Base-by-base conservation (phyloP, 768 basidiomycete genomes). In the Kwoniella botswanensis region DNA sequence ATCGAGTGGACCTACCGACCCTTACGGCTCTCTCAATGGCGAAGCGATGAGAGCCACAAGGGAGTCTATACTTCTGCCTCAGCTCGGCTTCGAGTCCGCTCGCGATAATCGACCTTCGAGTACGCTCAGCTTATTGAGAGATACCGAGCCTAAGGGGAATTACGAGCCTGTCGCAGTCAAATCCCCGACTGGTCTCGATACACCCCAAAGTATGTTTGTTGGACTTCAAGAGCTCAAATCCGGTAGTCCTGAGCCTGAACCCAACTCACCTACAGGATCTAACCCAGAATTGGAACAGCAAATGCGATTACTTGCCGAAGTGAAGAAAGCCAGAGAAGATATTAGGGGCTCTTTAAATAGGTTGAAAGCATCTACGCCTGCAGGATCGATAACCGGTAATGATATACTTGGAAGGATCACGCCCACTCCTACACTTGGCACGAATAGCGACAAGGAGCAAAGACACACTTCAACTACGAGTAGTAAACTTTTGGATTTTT, bases 391-490 rank as follows among this genome's bases (percentile, higher is more conserved):
- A 7, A 63, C 11, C 18, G 29, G 57, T 43, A 53, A 59, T 26
- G 29, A 53, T 9, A 11, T 70, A 22, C 84, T 88, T n/a, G 90
- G 91, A 52, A 86, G 91, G 65, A 85, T 85, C 41, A 90, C 92
- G 76, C 90, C 91, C 2, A 74, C 63, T 18, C 65, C 91, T 89
- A 70, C 87, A 85, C 41, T 87, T 90, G 35, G 87, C 17, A 44
- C 54, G 41, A 56, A 22, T 12, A 26, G 64, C 41, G 88, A n/a
- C 21, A 60, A 41, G 57, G 66, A n/a, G 58, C n/a, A 67, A 26
- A 46, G 66, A 60, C 66, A 58, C 41, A 6, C 11, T 15, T 65
- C 63, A 24, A 61, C 22, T 12, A 21, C 57, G 1, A 61, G 41
- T n/a, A 41, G 18, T 44, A 54, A 21, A 10, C 22, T 66, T 15